Evolutionary conservation across 2,329 filamentous ascomycete species (phyloP).

Genomic region (Meredithiella fracta): DNA sequence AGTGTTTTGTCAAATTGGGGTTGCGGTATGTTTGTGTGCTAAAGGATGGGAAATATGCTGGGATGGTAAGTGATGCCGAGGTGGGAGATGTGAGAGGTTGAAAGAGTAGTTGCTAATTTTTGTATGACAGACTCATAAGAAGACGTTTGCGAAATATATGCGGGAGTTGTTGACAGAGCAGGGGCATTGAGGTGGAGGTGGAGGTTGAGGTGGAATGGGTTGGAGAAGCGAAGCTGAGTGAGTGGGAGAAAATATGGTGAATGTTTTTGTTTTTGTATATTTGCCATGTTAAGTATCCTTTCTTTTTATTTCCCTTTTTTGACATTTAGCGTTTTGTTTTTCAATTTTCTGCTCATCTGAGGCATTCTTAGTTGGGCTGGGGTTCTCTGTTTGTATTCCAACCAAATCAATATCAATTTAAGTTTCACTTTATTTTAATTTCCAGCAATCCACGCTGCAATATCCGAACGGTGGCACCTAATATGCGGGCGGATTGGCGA

Average conservation of each 20-base stretch:
- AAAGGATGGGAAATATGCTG: conserved; percentile 68
- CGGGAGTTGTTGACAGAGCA: conserved; percentile 55
- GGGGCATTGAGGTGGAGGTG: conserved; percentile 10
- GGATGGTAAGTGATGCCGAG: conserved; percentile 47
- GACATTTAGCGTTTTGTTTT: background rate
- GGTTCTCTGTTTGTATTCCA: background rate
- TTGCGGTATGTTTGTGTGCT: conserved; percentile 84
- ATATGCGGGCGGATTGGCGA: too few relatives aligned
- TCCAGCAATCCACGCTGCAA: background rate
- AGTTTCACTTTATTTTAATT: background rate
- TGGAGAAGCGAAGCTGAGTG: background rate
- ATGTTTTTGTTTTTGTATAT: conserved; percentile 2
- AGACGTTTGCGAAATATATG: conserved; percentile 88
- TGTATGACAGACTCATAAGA: conserved; percentile 60
- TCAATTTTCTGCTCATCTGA: background rate
- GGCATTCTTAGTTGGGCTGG: conserved; percentile 1
- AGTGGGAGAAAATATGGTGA: background rate
- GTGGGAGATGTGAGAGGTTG: background rate
- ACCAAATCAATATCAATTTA: background rate
- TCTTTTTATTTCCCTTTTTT: background rate
- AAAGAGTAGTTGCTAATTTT: background rate
- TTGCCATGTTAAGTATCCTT: background rate
- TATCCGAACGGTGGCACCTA: too few relatives aligned
- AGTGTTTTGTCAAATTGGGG: conserved; percentile 89
- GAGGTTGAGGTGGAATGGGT: background rate